Evolutionary conservation across 2,329 filamentous ascomycete genomes (phyloP).

Genomic region (Cercospora janseana): DNA sequence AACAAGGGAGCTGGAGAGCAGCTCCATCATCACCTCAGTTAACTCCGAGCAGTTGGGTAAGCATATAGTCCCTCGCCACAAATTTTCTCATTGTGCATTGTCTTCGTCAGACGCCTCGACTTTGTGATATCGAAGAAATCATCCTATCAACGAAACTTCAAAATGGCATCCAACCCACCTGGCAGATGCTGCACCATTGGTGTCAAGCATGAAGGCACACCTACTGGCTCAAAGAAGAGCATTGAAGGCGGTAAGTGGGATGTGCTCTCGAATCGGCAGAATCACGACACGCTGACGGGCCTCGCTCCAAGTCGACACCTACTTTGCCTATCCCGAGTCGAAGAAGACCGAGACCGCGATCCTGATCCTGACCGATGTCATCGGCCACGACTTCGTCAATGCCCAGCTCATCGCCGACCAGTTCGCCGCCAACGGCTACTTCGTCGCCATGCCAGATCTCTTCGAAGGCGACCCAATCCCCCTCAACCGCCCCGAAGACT

Average conservation of each 20-base stretch:
- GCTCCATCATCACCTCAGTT: too few species aligned
- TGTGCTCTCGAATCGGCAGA: not conserved
- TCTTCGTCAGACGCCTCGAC: not conserved
- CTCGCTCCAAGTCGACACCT: conserved; percentile 51
- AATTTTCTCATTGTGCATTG: too few species aligned
- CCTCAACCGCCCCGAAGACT: conserved; percentile 53
- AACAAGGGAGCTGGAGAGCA: conserved; percentile 1
- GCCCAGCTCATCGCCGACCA: conserved; percentile 66
- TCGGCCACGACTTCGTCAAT: conserved; percentile 56
- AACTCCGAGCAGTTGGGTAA: too few species aligned
- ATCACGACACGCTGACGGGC: not conserved
- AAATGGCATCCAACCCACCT: conserved; percentile 40
- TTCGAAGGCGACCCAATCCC: conserved; percentile 65
- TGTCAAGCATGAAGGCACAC: conserved; percentile 39
- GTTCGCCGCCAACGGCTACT: conserved; percentile 70
- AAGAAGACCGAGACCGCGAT: conserved; percentile 56
- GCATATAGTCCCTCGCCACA: too few species aligned
- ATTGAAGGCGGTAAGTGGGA: conserved; percentile 37
- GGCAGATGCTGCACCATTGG: conserved; percentile 41
- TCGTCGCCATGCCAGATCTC: conserved; percentile 66
- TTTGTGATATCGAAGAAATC: not conserved
- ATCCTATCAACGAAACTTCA: not conserved
- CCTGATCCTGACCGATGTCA: conserved; percentile 58
- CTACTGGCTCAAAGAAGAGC: conserved; percentile 37
- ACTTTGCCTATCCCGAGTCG: conserved; percentile 55